Conservation (phyloP, 345 rosid species). For the Turnera subulata region DNA sequence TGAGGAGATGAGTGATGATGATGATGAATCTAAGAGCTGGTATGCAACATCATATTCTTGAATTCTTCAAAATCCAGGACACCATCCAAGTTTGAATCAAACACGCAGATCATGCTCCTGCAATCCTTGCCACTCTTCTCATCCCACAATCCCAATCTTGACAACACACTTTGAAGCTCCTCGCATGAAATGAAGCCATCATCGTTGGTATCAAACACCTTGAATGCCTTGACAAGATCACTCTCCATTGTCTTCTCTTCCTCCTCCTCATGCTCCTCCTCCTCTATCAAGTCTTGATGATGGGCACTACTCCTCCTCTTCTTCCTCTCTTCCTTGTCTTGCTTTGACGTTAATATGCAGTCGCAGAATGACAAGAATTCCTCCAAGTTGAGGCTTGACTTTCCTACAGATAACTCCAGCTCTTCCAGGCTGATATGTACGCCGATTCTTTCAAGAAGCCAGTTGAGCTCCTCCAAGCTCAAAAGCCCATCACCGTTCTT, state of each 20-base stretch:
- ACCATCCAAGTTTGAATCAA: conserved; percentile 69
- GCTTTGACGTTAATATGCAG: conserved; percentile 35
- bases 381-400: conserved; percentile 42
- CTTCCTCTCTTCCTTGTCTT: not conserved
- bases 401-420: conserved; percentile 56
- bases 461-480: conserved; percentile 60
- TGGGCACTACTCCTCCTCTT: not conserved
- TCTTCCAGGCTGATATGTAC: conserved; percentile 35
- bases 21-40: too few relatives aligned
- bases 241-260: conserved; percentile 4
- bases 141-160: conserved; percentile 67
- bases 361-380: conserved; percentile 61
- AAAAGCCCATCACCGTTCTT: conserved; percentile 62
- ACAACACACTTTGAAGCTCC: conserved; percentile 64
- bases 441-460: conserved; percentile 61
- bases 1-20: too few relatives aligned
- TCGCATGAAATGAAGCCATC: conserved; percentile 70
- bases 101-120: conserved; percentile 52
- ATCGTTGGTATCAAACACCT: conserved; percentile 61
- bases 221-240: conserved; percentile 29
- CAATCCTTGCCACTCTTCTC: conserved; percentile 50
- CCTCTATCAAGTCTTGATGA: too few relatives aligned
- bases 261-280: not conserved
- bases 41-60: conserved; percentile 63
- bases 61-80: conserved; percentile 74